Percentiles rank a stretch among this genome's conserved stretches.
These are phyloP conservation scores for Podochytrium sp. DNA, from an alignment of 192 early-diverging fungal species.

Conservation along the genomic window DNA sequence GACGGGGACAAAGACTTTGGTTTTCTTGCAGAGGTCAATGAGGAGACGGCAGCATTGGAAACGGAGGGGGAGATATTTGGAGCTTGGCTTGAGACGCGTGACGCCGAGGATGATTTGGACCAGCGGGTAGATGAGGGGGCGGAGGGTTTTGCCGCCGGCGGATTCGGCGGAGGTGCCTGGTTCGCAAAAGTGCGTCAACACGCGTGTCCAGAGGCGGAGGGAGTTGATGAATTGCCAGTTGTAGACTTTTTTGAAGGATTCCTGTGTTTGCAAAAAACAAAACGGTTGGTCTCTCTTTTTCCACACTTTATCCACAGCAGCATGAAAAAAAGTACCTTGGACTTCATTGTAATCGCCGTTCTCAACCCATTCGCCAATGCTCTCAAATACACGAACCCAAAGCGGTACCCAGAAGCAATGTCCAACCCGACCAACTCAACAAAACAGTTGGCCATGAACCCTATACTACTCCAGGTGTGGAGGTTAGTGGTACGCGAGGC, in stretches of 20 bases:
- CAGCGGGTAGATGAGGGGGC: constrained; percentile 85
- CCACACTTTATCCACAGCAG: neutral
- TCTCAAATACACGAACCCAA: constrained; percentile 90
- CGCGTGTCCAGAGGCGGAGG: constrained; percentile 87
- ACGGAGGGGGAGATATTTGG: constrained; percentile 91
- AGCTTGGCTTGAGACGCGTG: constrained; percentile 80
- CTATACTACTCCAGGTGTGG: constrained; percentile 80
- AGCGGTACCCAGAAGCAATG: constrained; percentile 83
- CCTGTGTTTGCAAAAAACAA: constrained; percentile 31
- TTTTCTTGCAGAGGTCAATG: constrained; percentile 70
- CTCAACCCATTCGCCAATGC: constrained; percentile 93
- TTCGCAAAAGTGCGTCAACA: constrained; percentile 76
- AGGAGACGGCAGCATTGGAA: constrained; percentile 82
- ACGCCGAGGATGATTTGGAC: constrained; percentile 34
- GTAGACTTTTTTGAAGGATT: constrained; percentile 88
- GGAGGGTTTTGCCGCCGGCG: constrained; percentile 37
- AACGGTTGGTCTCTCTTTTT: constrained; percentile 2
- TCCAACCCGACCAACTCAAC: constrained; percentile 86
- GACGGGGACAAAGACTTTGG: constrained; percentile 82
- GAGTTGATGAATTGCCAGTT: constrained; percentile 98
- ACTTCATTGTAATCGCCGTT: constrained; percentile 81
- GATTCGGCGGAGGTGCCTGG: constrained; percentile 51
- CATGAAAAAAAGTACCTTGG: constrained; percentile 48
- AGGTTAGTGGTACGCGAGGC: constrained; percentile 76
- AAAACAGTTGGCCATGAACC: constrained; percentile 92